phyloP scores from a whole-genome alignment of 2,329 filamentous ascomycete species.

The Monosporascus cannonballus region DNA sequence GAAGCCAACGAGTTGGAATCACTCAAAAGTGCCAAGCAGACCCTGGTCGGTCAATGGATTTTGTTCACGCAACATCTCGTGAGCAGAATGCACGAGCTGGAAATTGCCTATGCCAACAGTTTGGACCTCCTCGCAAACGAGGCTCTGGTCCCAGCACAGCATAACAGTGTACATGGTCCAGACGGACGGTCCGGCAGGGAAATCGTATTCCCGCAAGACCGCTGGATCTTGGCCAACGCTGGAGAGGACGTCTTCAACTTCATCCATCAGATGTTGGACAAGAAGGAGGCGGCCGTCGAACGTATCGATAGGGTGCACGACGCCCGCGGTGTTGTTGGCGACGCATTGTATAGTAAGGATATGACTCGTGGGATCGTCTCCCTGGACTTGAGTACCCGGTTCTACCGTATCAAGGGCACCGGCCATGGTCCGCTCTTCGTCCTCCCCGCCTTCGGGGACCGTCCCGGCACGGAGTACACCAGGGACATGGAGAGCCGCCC shows the following conservation, averaged over 20 bases:
- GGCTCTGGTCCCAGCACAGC: slow-evolving; percentile 43
- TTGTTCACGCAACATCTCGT: slow-evolving; percentile 47
- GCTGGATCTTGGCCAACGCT: slow-evolving; percentile 48
- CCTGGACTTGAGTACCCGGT: slow-evolving; percentile 45
- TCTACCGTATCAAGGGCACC: slow-evolving; percentile 42
- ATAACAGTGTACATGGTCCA: slow-evolving; percentile 46
- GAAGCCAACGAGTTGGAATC: slow-evolving; percentile 30
- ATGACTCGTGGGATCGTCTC: slow-evolving; percentile 40
- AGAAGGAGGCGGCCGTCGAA: slow-evolving; percentile 34
- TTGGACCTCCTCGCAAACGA: slow-evolving; percentile 45
- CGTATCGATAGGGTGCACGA: slow-evolving; percentile 28
- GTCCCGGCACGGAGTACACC: slow-evolving; percentile 39
- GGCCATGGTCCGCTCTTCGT: slow-evolving; percentile 45
- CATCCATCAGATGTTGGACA: slow-evolving; percentile 43
- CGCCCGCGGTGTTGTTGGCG: slow-evolving; percentile 34
- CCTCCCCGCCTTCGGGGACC: slow-evolving; percentile 41
- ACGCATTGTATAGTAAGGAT: slow-evolving; percentile 28
- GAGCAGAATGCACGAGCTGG: slow-evolving; percentile 50
- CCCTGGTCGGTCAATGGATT: slow-evolving; percentile 52
- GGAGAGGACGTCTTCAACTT: slow-evolving; percentile 44
- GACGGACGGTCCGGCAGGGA: slow-evolving; percentile 46
- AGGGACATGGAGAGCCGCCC: slow-evolving; percentile 39
- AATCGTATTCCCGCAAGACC: slow-evolving; percentile 49
- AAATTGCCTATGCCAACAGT: slow-evolving; percentile 44
- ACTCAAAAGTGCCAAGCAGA: slow-evolving; percentile 36